Base-by-base conservation (phyloP, 2,329 filamentous ascomycete species). In the Scytalidium lignicola region DNA sequence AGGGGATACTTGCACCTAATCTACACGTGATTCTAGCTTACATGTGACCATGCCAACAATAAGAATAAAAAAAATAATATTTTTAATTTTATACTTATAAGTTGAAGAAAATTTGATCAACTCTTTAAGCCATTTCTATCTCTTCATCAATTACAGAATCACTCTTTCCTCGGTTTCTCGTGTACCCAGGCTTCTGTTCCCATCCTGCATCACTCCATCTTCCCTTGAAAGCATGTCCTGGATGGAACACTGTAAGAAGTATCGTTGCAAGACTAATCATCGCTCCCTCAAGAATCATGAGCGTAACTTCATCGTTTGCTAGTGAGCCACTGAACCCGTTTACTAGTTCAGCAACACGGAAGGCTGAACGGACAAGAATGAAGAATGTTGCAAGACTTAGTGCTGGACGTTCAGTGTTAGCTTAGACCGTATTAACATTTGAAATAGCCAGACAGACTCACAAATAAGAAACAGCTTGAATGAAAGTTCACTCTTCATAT, bases 271-370 rank as follows among this genome's bases (percentile, higher is more conserved):
- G n/a, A 23, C 61, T 55, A 20, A 69, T 58, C 61, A 67, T 65
- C 4, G 58, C 51, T 3, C 68, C 68, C 60, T 76, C 74, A 15
- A 76, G 57, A 2, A 62, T 65, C 55, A 76, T 73, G 51, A 76
- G 75, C 8, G 67, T 57, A 0, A 62, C 58, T 56, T 76, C 61
- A 32, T 75, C 60, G 40, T 65, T 65, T 47, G 79, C 75, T 48
- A 83, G 60, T 15, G 66, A 56, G 1, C 76, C 75, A 9, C 56
- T 57, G 67, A 76, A 82, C 3, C 79, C 79, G 29, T 75, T 68
- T 44, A 70, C 72, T 50, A 83, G 62, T 64, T 83, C 79, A 1
- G 74, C 74, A n/a, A 80, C 74, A 44, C 80, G 73, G 58, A 78
- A 83, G 26, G 76, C 71, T 40, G 72, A 79, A 18, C 80, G 69